Evolutionary conservation across 805 yeast genomes (phyloP).

Genomic region (Candida silvicultrix): DNA sequence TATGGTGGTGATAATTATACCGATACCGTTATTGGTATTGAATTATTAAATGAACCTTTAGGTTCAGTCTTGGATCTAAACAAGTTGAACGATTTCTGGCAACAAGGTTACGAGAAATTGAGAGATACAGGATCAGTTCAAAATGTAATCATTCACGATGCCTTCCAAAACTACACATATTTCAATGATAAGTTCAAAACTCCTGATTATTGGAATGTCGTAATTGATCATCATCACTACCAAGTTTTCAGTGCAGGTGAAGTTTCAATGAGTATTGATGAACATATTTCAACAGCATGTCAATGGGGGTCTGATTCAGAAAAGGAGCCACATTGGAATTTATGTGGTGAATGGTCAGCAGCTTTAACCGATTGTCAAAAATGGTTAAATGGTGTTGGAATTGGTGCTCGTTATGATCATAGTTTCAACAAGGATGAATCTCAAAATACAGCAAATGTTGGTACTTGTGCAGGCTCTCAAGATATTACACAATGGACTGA

Average conservation of each 20-base stretch:
- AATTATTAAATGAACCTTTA: conserved; percentile 85
- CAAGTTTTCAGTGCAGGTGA: conserved; percentile 72
- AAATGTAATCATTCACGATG: conserved; percentile 75
- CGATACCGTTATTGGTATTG: conserved; percentile 78
- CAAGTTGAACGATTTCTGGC: conserved; percentile 52
- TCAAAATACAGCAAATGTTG: conserved; percentile 31
- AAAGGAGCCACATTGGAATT: conserved; percentile 61
- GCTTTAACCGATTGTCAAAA: conserved; percentile 88
- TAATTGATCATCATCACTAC: conserved; percentile 86
- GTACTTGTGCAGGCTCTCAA: conserved; percentile 51
- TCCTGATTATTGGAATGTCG: conserved; percentile 52
- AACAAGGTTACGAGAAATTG: conserved; percentile 56
- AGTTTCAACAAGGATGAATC: conserved; percentile 35
- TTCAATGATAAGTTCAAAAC: conserved; percentile 54
- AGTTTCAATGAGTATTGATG: conserved; percentile 50
- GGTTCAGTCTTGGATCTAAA: conserved; percentile 61
- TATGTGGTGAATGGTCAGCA: conserved; percentile 87
- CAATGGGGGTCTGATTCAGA: conserved; percentile 38
- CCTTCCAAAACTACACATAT: conserved; percentile 54
- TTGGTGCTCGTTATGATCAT: conserved; percentile 79
- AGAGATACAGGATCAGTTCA: conserved; percentile 49
- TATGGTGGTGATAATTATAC: conserved; percentile 57
- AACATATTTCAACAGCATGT: conserved; percentile 53
- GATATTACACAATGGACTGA: conserved; percentile 53
- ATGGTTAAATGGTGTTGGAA: conserved; percentile 83